Evolutionary conservation across 192 early-diverging fungal species (phyloP), one percentile per base, ranked within the genome.

Genomic region (Diversispora eburnea): DNA sequence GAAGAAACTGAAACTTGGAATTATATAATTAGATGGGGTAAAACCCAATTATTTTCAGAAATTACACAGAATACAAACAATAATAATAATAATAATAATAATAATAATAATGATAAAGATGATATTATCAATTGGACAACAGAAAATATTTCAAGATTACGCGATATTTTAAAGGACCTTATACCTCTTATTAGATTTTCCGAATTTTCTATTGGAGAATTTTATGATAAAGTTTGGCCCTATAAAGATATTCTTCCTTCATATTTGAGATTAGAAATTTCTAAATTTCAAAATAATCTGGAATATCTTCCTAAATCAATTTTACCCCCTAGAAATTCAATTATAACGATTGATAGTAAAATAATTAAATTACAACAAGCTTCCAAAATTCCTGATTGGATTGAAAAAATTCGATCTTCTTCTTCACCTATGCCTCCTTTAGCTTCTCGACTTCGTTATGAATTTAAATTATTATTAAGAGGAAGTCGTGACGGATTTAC

Each of bases 391-490:
- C 61, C 72, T 4, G 48, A 64, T 41, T 73, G 72, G 72, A 73
- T 73, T 45, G 47, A n/a, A n/a, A n/a, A n/a, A n/a, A 54, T 39
- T 42, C 42, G 13, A 33, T 51, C 20, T n/a, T 15, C 7, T 10
- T 52, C 19, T 8, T 9, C 22, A 41, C 48, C n/a, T 25, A 0
- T 9, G 13, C 20, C 48, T 45, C 33, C 48, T 4, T 33, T 33
- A 33, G 25, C 25, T 33, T 13, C 13, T 10, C 17, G 46, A 7
- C 19, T 64, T 22, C n/a, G 10, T 20, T 64, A 73, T 43, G 43
- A 73, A 43, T 73, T 73, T 60, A 62, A 73, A 64, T 54, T 73
- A 45, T 56, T 73, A 17, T 4, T 73, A 42, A 17, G 61, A 39
- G 72, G 72, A 3, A 64, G 25, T 49, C 20, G 46, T 22, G 60